Base-by-base conservation (phyloP, 371 early-diverging fungal species). In the Syncephalastrum sp. region DNA sequence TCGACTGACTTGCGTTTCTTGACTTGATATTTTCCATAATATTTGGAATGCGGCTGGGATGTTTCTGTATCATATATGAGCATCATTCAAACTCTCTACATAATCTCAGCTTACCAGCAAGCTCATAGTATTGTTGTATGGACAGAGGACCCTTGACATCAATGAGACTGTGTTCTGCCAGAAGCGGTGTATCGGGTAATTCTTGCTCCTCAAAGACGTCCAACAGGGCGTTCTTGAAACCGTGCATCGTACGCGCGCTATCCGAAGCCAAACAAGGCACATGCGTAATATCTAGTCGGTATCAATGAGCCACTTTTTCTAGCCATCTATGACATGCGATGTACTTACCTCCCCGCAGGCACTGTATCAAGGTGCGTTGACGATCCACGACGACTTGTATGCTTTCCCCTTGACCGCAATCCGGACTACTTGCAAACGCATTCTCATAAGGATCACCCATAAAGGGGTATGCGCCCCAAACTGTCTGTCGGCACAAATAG, bases 11-110 rank as follows among this genome's bases (percentile, higher is more conserved):
- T 70, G 27, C 75, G 69, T 58, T 83, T 83, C 48, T 84, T 84
- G 29, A 84, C 82, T 66, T 81, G 82, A 50, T 79, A 84, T 59
- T 84, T 84, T 10, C 84, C 82, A 54, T 56, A 56, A 27, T 84
- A 84, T 57, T 82, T 84, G 14, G 81, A 77, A 12, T 82, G 82
- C 23, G 74, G 72, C 65, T 73, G 82, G 47, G 78, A 79, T 0
- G 71, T 69, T 57, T 84, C 84, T 58, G 52, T 54, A 16, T 63
- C 45, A 12, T 46, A 6, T 50, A 3, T 19, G 27, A 38, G 49
- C 24, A 45, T 21, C 1, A 7, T 10, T 15, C 19, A 15, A 23
- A 2, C 42, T 12, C n/a, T 19, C 15, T 24, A 16, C 13, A 21
- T 42, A 47, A 23, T 6, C 49, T 15, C 23, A 13, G 21, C 17